Base-by-base conservation (phyloP, 768 basidiomycete genomes). In the Tephrocybe sp. region DNA sequence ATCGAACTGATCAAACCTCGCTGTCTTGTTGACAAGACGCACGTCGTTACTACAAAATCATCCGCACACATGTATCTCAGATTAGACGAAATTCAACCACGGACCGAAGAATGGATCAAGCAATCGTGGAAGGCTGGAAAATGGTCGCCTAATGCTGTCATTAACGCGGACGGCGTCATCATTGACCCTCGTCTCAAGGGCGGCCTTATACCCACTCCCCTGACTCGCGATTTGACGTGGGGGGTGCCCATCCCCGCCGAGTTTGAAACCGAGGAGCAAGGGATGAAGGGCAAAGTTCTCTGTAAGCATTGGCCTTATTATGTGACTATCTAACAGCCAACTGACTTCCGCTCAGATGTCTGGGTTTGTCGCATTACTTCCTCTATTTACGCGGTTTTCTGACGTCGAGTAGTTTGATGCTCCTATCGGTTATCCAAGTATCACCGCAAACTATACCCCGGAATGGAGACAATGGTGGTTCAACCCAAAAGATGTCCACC, bases 381-480 rank as follows among this genome's bases (percentile, higher is more conserved):
- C 4, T 30, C 10, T 9, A 15, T 23, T 37, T 26, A 48, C 24
- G 9, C 33, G 8, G 21, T 15, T 14, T 40, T 20, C 53, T 70
- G 26, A 68, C 45, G 9, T 21, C 24, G 30, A n/a, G 15, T n/a
- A 94, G 96, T 98, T 96, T 63, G 96, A 99, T 59, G 96, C 96
- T 0, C 91, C 92, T 7, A 91, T 97, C 50, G 97, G 97, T 51
- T 99, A 99, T 68, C 86, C 90, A 3, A 97, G 95, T 69, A 98
- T 99, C 56, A 99, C 97, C 1, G 93, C 94, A 46, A 89, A 87
- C 64, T 94, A 95, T 74, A 96, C 92, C 30, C 75, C 88, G 17
- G 88, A 97, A 56, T 99, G 97, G 97, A 84, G 87, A 68, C 79
- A 84, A 67, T 99, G 97, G 97, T 99, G 97, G 97, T 84, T 89